These are phyloP conservation scores for Claviceps sp. DNA, from an alignment of 2,329 filamentous ascomycete genomes.

Conservation along the genomic window DNA sequence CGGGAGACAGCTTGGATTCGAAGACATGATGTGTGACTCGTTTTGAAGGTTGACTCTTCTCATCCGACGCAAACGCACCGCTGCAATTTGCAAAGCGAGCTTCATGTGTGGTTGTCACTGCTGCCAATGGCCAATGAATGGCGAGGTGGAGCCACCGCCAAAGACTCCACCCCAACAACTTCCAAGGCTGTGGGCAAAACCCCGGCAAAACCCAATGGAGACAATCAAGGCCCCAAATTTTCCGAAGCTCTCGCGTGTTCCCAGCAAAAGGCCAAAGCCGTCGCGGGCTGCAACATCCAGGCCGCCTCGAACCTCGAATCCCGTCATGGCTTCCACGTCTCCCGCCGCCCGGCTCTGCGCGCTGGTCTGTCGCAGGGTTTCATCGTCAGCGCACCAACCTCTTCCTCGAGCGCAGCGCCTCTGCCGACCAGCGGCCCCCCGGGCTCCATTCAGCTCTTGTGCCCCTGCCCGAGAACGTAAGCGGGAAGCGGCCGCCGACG, in stretches of 20 bases:
- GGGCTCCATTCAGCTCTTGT: constrained; percentile 19
- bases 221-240: constrained; percentile 12
- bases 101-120: no score
- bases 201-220: neutral
- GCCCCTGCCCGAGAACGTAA: constrained; percentile 12
- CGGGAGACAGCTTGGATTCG: constrained; percentile 4
- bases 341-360: constrained; percentile 24
- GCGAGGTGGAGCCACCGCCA: no score
- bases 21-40: constrained; percentile 2
- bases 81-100: no score
- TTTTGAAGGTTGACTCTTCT: neutral
- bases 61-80: neutral
- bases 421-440: constrained; percentile 12
- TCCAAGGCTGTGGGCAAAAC: neutral
- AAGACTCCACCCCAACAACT: no score
- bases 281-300: neutral
- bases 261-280: constrained; percentile 4
- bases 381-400: constrained; percentile 10
- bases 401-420: constrained; percentile 14
- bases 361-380: constrained; percentile 19
- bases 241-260: constrained; percentile 17
- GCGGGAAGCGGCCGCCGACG: constrained; percentile 12
- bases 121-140: no score
- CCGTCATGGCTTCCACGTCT: constrained; percentile 25
- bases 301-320: neutral